These are phyloP conservation scores for Kernera saxatilis DNA, from an alignment of 345 rosid species.

Conservation along the genomic window DNA sequence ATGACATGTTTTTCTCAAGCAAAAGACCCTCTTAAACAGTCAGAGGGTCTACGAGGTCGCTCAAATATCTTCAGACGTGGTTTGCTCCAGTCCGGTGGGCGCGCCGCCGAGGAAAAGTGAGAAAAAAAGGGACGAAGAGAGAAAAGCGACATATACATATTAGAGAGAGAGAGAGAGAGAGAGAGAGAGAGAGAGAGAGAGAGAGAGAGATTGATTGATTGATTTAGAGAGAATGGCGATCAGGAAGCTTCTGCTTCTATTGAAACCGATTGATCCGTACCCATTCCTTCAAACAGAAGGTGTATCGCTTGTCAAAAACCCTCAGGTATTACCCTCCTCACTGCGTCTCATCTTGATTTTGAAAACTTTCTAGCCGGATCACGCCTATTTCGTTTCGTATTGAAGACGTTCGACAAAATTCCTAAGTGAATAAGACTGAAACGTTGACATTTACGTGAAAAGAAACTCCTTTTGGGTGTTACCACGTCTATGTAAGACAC, in stretches of 20 bases:
- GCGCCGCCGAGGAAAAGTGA: not conserved
- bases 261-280: constrained; percentile 67
- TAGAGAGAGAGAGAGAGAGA: not conserved
- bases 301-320: constrained; percentile 39
- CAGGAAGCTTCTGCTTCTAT: constrained; percentile 61
- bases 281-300: constrained; percentile 37
- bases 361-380: not conserved
- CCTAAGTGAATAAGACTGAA: not conserved
- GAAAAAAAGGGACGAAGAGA: not conserved
- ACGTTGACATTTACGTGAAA: not conserved
- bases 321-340: constrained; percentile 34
- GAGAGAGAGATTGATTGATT: not conserved
- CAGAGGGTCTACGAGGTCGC: not conserved
- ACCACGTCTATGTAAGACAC: not conserved
- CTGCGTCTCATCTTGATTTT: not conserved
- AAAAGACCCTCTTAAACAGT: not conserved
- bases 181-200: not conserved
- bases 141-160: not conserved
- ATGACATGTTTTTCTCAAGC: not conserved
- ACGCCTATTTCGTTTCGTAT: not conserved
- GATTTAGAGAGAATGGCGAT: constrained; percentile 42
- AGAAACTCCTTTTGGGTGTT: not conserved
- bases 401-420: constrained; percentile 42
- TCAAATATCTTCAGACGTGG: not conserved
- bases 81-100: not conserved